Evolutionary conservation across 371 early-diverging fungal species (phyloP), one percentile per base, ranked within the genome.

Genomic region (Mitosporidium daphniae): DNA sequence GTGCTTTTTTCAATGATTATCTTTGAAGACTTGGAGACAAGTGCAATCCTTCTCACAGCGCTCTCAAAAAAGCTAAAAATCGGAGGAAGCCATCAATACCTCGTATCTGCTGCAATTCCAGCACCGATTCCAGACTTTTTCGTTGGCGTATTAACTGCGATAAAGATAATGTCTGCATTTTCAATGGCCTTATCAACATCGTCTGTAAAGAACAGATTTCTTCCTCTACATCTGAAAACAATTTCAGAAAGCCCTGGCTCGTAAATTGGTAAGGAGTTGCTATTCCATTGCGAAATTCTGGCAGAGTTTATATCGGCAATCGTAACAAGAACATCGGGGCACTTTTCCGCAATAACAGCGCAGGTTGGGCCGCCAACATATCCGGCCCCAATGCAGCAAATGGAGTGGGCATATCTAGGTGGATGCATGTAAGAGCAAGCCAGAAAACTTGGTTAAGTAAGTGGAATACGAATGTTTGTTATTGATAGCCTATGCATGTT

Each of bases 1-100:
- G 84, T 82, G 0, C 74, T 73, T 47, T 74, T 75, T 39, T 74
- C 78, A 17, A 82, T 63, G 3, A 82, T 69, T 34, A 82, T 64
- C 48, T 74, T 82, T 48, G 59, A 50, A 32, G 52, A 51, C 27
- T 40, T 59, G 13, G 75, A 59, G 12, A 68, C 62, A 31, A 59
- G 49, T n/a, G 77, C 78, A 40, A 82, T 74, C 30, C 61, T 53
- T 27, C 69, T 55, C 21, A 70, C 66, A 29, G 78, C 75, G 17
- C 59, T 39, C 45, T 73, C 73, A 28, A 77, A 51, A 31, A 64
- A 71, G 9, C 67, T 63, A 27, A 4, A 12, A 20, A 27, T 34
- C 8, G 8, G 14, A 4, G 14, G 21, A 9, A 16, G 13, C 3
- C 17, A 33, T 33, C 14, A 23, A 15, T 49, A 66, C 57, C 57